Evolutionary conservation across 2,329 filamentous ascomycete species (phyloP), one percentile per base, ranked within the genome.

Genomic region (Aspergillus neotritici): DNA sequence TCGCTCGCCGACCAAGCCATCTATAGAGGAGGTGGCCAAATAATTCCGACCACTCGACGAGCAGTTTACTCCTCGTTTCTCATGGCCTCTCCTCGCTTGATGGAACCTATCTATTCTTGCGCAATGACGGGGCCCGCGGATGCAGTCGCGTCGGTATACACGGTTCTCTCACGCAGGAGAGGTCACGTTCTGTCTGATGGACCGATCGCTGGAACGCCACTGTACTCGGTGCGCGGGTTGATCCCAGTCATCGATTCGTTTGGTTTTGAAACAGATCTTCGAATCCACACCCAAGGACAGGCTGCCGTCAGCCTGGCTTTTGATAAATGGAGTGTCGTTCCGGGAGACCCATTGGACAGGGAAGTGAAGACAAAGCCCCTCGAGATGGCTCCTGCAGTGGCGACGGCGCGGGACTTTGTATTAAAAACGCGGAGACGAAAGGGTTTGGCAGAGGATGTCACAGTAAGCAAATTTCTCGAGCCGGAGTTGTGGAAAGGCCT

Each of bases 181-280:
- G 93, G 93, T 1, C 93, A 98, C 67, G 91, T 98, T 21, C 75
- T 98, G 17, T 84, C 86, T n/a, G 93, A 98, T 63, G 88, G 87
- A 0, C 90, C 90, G 11, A 87, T 98, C 48, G 89, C 91, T 0
- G 93, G 93, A 16, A 97, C 93, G 8, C 93, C 91, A 4, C 77
- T 98, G 9, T 97, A 96, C 69, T 84, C 86, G 15, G 90, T 96
- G 41, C 86, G 84, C 57, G 93, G 93, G 3, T 75, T 97, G 38
- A 82, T 98, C 43, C 93, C 93, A 8, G 93, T 97, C 47, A 95
- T 98, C 62, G 93, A 98, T 72, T 89, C 84, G 25, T 98, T 98
- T 61, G 93, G 93, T 14, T 97, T 98, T 67, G 93, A 98, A 73
- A 97, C 93, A 11, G 93, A 98, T 71, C 76, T 98, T 45, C 79